Conservation (phyloP, 805 yeast genomes). For the Spathaspora girioi region DNA sequence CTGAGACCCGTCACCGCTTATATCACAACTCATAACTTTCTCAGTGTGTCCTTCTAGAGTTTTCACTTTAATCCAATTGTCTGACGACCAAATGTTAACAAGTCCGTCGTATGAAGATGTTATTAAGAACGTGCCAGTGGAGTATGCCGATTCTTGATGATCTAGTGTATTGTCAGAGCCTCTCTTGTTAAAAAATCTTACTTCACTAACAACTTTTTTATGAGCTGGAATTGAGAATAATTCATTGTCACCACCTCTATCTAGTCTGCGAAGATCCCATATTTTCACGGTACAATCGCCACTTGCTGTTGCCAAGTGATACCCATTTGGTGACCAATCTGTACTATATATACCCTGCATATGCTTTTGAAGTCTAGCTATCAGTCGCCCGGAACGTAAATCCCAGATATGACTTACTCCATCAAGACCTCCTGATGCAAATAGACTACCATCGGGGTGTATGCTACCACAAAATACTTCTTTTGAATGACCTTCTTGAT, state of each 20-base stretch:
- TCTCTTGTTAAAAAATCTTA: slow-evolving; percentile 44
- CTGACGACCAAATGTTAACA: slow-evolving; percentile 59
- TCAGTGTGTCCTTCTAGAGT: slow-evolving; percentile 57
- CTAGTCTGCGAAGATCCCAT: slow-evolving; percentile 72
- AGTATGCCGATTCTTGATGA: neutral
- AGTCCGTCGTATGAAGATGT: slow-evolving; percentile 72
- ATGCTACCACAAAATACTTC: slow-evolving; percentile 61
- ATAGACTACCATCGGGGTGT: slow-evolving; percentile 74
- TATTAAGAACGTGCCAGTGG: slow-evolving; percentile 45
- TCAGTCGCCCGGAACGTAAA: slow-evolving; percentile 67
- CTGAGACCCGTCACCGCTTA: slow-evolving; percentile 35
- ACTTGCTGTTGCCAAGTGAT: slow-evolving; percentile 75
- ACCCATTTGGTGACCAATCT: slow-evolving; percentile 77
- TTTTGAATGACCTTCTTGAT: slow-evolving; percentile 85
- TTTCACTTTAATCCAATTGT: slow-evolving; percentile 60
- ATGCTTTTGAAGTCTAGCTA: slow-evolving; percentile 63
- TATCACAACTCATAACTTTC: slow-evolving; percentile 69
- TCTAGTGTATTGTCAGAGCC: slow-evolving; percentile 9
- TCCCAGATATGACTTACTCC: slow-evolving; percentile 80
- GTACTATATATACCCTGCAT: slow-evolving; percentile 64
- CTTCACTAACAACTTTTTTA: slow-evolving; percentile 63
- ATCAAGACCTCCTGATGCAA: slow-evolving; percentile 78
- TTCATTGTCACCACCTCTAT: slow-evolving; percentile 22
- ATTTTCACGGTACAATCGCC: slow-evolving; percentile 76
- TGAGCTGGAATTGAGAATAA: slow-evolving; percentile 68